Percentiles rank a stretch among this genome's conserved stretches.
phyloP scores from a whole-genome alignment of 2,329 filamentous ascomycete genomes.

The Monosporascus sp. region DNA sequence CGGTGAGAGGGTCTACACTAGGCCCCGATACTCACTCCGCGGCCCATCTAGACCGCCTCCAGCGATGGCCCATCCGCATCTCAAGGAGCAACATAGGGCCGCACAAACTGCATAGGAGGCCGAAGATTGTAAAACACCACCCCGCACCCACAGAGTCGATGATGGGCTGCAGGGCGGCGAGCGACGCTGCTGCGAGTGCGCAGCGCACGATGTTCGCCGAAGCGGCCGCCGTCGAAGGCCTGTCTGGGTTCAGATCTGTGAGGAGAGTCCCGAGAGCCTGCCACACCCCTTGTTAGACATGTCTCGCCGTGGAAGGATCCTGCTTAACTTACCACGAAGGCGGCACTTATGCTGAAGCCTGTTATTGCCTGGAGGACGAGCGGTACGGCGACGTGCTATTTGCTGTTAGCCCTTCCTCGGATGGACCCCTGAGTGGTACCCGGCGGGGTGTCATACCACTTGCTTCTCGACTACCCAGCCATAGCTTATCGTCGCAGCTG shows the following conservation, averaged over 20 bases:
- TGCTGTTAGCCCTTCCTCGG: background rate
- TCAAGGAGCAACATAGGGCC: constrained; percentile 9
- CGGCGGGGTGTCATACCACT: background rate
- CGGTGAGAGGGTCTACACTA: no score
- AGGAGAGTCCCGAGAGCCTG: constrained; percentile 10
- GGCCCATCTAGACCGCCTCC: constrained; percentile 5
- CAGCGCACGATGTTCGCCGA: constrained; percentile 18
- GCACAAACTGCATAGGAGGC: constrained; percentile 8
- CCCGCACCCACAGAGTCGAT: constrained; percentile 13
- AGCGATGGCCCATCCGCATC: constrained; percentile 6
- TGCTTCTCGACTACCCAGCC: constrained; percentile 10
- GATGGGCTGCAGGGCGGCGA: constrained; percentile 11
- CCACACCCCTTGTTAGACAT: background rate
- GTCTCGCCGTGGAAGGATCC: background rate
- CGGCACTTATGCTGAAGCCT: constrained; percentile 8
- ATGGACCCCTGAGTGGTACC: background rate
- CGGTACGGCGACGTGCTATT: constrained; percentile 6
- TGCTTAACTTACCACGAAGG: constrained; percentile 8
- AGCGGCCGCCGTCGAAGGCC: constrained; percentile 15
- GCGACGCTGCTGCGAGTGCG: constrained; percentile 9
- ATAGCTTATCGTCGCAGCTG: constrained; percentile 5
- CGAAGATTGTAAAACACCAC: constrained; percentile 20
- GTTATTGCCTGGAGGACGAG: constrained; percentile 7
- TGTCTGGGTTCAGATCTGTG: constrained; percentile 12
- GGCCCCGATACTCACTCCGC: background rate